Evolutionary conservation across 495 filamentous ascomycete species (phyloP), one percentile per base, ranked within the genome.

Genomic region (Durotheca rogersii): DNA sequence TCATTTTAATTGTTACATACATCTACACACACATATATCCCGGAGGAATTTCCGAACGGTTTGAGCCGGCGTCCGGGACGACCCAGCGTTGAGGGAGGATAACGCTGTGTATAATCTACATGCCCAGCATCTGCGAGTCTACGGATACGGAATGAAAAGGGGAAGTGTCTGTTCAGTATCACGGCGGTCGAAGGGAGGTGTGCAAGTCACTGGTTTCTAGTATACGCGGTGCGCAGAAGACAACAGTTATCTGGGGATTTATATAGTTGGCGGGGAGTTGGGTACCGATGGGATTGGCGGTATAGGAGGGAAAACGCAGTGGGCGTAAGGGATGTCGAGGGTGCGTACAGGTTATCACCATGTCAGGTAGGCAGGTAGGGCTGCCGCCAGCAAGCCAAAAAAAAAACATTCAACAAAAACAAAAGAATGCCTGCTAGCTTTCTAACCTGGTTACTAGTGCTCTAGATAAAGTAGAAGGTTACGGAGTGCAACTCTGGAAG

Each of bases 101-200:
- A 27, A 45, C 43, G 27, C 15, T 18, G 55, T 58, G 55, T 58
- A 58, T 43, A 19, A 58, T 44, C 14, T 48, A 48, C 36, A 46
- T 44, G 42, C 33, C 29, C n/a, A 35, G 39, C 25, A 56, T 30
- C 4, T 40, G 18, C n/a, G 25, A 39, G 18, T 16, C 32, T n/a
- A 32, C 20, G 31, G 25, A 31, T 15, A 27, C 10, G 35, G 37
- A 29, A n/a, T n/a, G n/a, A n/a, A n/a, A n/a, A n/a, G n/a, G n/a
- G n/a, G n/a, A n/a, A n/a, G n/a, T n/a, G 31, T 42, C n/a, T 31
- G 27, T 33, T 7, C 48, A 25, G 30, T 31, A 34, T 29, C 41
- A 51, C 14, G 55, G 53, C 44, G 46, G 45, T n/a, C n/a, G n/a
- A n/a, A 49, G 38, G 41, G 50, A 58, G 17, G 30, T 53, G 53